These are phyloP conservation scores for Ilex paraguariensis DNA, from an alignment of 305 asterid genomes.

Conservation along the genomic window DNA sequence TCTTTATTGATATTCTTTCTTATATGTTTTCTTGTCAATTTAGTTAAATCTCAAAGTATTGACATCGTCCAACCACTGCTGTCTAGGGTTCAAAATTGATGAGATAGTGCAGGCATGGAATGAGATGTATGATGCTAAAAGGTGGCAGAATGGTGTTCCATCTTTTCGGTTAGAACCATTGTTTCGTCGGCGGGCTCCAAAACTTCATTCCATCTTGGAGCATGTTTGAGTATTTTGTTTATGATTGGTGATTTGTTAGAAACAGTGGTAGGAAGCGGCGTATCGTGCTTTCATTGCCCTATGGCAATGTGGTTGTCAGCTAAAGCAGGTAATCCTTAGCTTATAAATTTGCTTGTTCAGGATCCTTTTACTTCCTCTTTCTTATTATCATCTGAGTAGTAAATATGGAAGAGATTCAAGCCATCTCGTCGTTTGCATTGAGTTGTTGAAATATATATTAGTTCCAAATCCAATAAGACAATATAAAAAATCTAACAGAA, in stretches of 20 bases:
- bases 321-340: no score
- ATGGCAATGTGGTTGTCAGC: no score
- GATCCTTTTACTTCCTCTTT: no score
- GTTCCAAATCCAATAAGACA: no score
- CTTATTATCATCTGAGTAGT: no score
- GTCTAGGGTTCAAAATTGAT: slow-evolving; percentile 78
- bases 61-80: slow-evolving; percentile 7
- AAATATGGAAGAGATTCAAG: no score
- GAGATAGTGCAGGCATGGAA: slow-evolving; percentile 97
- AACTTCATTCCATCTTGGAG: slow-evolving; percentile 68
- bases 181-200: slow-evolving; percentile 70
- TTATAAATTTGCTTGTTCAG: no score
- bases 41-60: background rate
- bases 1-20: background rate
- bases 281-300: no score
- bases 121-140: slow-evolving; percentile 85
- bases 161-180: slow-evolving; percentile 70
- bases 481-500: no score
- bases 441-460: no score
- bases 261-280: no score
- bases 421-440: no score
- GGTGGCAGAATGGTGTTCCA: slow-evolving; percentile 70
- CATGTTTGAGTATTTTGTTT: slow-evolving; percentile 31
- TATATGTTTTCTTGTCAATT: background rate
- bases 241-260: slow-evolving; percentile 6